Evolutionary conservation across 306 rosid species (phyloP).

Genomic region (Urtica urens): DNA sequence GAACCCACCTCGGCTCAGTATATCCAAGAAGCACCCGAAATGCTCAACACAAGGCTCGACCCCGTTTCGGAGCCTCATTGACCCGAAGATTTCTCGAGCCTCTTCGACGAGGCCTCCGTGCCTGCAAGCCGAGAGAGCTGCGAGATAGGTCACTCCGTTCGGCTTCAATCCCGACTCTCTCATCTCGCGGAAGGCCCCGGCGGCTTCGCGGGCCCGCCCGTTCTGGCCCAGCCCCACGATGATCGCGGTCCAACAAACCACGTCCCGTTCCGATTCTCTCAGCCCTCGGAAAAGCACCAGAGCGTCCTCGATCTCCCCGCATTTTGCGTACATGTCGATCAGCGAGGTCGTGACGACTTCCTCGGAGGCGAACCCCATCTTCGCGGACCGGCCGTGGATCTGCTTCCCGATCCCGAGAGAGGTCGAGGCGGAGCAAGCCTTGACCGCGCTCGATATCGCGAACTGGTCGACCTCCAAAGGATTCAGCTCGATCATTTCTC

Average conservation of each 20-base stretch:
- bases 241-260: slow-evolving; percentile 76
- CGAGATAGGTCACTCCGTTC: slow-evolving; percentile 60
- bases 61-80: slow-evolving; percentile 41
- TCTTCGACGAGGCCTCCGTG: slow-evolving; percentile 65
- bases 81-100: slow-evolving; percentile 47
- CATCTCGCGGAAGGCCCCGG: slow-evolving; percentile 47
- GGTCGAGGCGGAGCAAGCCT: slow-evolving; percentile 55
- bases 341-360: slow-evolving; percentile 56
- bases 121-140: slow-evolving; percentile 80
- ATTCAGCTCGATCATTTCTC: slow-evolving; percentile 42
- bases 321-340: slow-evolving; percentile 68
- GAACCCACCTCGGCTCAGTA: slow-evolving; percentile 59
- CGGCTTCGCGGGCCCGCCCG: slow-evolving; percentile 64
- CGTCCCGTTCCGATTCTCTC: slow-evolving; percentile 51
- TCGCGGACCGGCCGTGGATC: slow-evolving; percentile 55
- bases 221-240: slow-evolving; percentile 90
- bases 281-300: slow-evolving; percentile 40
- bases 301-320: slow-evolving; percentile 71
- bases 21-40: slow-evolving; percentile 80
- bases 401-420: slow-evolving; percentile 67
- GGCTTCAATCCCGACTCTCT: slow-evolving; percentile 49
- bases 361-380: slow-evolving; percentile 63
- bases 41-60: slow-evolving; percentile 51
- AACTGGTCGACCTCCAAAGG: slow-evolving; percentile 56
- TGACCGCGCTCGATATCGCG: slow-evolving; percentile 51